phyloP scores from a whole-genome alignment of 2,329 filamentous ascomycete species.

The Cordyceps javanica region DNA sequence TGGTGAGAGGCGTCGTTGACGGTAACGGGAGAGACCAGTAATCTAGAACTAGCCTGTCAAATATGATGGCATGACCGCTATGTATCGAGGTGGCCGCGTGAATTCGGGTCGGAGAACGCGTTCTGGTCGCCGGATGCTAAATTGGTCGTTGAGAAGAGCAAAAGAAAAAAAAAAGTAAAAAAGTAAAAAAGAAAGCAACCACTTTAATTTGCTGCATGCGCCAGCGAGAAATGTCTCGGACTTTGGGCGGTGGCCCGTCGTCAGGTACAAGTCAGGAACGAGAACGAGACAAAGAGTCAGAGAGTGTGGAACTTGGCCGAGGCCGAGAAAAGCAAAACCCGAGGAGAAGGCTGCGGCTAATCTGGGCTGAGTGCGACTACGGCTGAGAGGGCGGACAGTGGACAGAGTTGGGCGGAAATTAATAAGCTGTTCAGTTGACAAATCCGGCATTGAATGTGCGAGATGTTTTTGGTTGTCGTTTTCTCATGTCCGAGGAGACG shows the following conservation, averaged over 20 bases:
- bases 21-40: no score
- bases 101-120: not conserved
- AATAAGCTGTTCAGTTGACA: no score
- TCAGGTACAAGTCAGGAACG: conserved; percentile 12
- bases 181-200: not conserved
- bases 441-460: no score
- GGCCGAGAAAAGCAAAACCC: not conserved
- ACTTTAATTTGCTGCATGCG: conserved; percentile 8
- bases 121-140: not conserved
- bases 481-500: not conserved
- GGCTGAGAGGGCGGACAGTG: no score
- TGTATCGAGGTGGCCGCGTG: no score
- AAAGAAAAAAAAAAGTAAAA: not conserved
- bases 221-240: conserved; percentile 3
- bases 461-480: not conserved
- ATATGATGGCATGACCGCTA: no score
- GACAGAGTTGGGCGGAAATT: not conserved
- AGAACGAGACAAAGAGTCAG: conserved; percentile 3
- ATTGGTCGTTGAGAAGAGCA: no score
- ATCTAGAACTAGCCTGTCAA: no score
- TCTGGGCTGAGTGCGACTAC: not conserved
- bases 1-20: no score
- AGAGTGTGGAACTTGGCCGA: conserved; percentile 9
- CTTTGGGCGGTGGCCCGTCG: not conserved
- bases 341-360: not conserved